Conservation (phyloP, 2,329 filamentous ascomycete genomes). For the Aspergillus luchuensis region DNA sequence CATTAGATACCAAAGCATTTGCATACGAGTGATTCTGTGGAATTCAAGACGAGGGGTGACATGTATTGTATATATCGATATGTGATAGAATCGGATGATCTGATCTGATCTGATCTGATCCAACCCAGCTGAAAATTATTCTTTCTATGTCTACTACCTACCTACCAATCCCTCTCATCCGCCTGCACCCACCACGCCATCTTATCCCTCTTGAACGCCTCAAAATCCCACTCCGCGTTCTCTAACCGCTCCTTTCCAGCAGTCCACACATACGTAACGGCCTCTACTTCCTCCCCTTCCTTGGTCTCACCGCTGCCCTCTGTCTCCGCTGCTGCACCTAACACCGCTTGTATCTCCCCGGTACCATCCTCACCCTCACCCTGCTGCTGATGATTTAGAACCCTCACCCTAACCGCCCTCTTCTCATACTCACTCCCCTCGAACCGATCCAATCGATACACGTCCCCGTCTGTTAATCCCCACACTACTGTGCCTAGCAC, state of each 20-base stretch:
- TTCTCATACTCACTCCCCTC: constrained; percentile 76
- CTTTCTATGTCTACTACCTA: neutral
- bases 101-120: no score
- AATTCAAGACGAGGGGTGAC: neutral
- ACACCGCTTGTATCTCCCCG: neutral
- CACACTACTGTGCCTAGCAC: constrained; percentile 77
- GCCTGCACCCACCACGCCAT: constrained; percentile 60
- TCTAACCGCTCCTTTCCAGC: constrained; percentile 58
- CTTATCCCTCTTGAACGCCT: constrained; percentile 77
- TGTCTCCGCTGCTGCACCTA: constrained; percentile 44
- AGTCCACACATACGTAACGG: constrained; percentile 68
- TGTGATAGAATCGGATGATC: neutral
- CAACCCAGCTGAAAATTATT: neutral
- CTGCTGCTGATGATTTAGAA: constrained; percentile 36
- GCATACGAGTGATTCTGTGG: constrained; percentile 11
- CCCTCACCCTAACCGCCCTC: constrained; percentile 48
- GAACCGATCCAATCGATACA: constrained; percentile 75
- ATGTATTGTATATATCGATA: neutral
- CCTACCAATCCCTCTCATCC: constrained; percentile 46
- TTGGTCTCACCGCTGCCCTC: constrained; percentile 36
- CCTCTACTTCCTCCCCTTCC: constrained; percentile 55
- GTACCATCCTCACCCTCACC: constrained; percentile 18
- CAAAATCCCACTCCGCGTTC: constrained; percentile 81
- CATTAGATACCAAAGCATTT: constrained; percentile 29
- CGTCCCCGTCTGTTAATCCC: constrained; percentile 75